phyloP scores from a whole-genome alignment of 2,329 filamentous ascomycete genomes.

The Tolypocladium inflatum region DNA sequence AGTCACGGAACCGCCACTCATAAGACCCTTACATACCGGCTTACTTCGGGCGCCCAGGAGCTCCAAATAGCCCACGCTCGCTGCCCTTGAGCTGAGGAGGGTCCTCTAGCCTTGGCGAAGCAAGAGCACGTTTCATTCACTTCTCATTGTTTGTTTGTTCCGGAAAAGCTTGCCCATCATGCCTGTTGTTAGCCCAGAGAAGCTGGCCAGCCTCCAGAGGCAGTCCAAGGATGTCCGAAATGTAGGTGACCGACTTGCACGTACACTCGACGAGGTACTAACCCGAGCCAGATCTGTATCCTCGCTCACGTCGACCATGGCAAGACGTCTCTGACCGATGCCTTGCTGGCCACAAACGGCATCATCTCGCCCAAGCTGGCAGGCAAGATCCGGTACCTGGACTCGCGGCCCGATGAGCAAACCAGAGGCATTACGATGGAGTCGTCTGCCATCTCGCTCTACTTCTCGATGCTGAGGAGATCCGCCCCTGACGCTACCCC shows the following conservation, averaged over 20 bases:
- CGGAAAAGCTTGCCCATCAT: conserved; percentile 39
- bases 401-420: conserved; percentile 94
- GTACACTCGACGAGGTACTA: neutral
- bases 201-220: conserved; percentile 81
- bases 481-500: conserved; percentile 57
- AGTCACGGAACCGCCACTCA: neutral
- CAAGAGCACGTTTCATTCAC: neutral
- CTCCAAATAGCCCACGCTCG: neutral
- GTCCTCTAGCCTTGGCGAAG: neutral
- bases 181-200: conserved; percentile 86
- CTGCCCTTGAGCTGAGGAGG: neutral
- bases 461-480: conserved; percentile 83
- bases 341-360: conserved; percentile 94
- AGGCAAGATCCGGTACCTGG: conserved; percentile 94
- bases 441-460: conserved; percentile 92
- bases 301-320: conserved; percentile 96
- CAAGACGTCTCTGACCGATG: conserved; percentile 94
- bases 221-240: conserved; percentile 87
- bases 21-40: neutral
- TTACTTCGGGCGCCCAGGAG: neutral
- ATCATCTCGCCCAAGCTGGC: conserved; percentile 97
- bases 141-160: neutral
- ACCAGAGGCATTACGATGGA: conserved; percentile 99
- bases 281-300: conserved; percentile 66
- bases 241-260: conserved; percentile 40